These are phyloP conservation scores for Sideroxylon spinosum DNA, from an alignment of 179 eudicot genomes.

Conservation along the genomic window DNA sequence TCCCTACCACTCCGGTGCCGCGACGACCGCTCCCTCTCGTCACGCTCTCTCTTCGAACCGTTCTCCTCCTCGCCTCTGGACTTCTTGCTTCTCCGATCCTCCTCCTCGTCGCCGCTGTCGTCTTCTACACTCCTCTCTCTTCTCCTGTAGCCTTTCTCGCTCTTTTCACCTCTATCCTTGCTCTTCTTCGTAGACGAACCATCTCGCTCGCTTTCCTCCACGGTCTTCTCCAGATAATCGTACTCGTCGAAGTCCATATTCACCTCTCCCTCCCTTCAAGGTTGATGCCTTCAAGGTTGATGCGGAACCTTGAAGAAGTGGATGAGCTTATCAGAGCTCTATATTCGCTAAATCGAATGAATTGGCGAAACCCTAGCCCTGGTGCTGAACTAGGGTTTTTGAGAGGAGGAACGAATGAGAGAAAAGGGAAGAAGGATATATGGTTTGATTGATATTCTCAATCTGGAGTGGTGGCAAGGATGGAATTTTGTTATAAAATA, in stretches of 20 bases:
- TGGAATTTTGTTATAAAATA: not conserved
- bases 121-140: conserved; percentile 38
- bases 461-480: not conserved
- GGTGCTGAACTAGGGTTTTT: conserved; percentile 15
- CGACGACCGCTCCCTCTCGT: conserved; percentile 21
- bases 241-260: conserved; percentile 95
- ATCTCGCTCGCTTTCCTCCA: conserved; percentile 48
- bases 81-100: conserved; percentile 36
- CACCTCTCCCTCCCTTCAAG: not conserved
- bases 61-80: conserved; percentile 39
- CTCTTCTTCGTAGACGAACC: conserved; percentile 29
- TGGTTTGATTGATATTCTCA: not conserved
- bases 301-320: not conserved
- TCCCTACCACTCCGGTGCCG: conserved; percentile 35
- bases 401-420: not conserved
- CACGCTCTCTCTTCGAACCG: conserved; percentile 27
- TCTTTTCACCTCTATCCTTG: conserved; percentile 26
- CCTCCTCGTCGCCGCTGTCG: conserved; percentile 26
- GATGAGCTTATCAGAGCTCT: not conserved
- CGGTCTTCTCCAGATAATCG: conserved; percentile 85
- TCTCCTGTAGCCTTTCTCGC: conserved; percentile 36
- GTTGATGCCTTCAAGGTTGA: conserved; percentile 3
- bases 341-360: conserved; percentile 1
- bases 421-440: not conserved
- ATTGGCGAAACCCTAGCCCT: conserved; percentile 15